Conservation (phyloP, 768 basidiomycete species). For the Phlebiopsis gigantea region DNA sequence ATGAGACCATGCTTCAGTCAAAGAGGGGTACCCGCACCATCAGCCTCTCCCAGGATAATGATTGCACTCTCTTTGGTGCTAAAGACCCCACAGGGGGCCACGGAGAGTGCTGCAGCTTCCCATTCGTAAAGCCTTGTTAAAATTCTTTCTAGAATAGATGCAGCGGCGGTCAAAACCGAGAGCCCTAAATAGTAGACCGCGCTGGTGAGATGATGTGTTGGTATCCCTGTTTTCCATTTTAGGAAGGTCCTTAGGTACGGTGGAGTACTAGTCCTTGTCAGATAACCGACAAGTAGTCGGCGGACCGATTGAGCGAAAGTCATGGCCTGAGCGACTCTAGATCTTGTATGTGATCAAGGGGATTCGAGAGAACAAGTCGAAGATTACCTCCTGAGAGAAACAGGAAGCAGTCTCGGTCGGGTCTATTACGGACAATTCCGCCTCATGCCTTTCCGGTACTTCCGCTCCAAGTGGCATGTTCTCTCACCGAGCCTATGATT, state of each 20-base stretch:
- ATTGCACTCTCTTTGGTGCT: constrained; percentile 25
- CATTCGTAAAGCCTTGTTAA: constrained; percentile 12
- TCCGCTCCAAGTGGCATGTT: not conserved
- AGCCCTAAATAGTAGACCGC: constrained; percentile 6
- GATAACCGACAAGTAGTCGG: too few relatives aligned
- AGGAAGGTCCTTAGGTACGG: too few relatives aligned
- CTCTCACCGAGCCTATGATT: not conserved
- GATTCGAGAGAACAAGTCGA: not conserved
- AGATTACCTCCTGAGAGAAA: not conserved
- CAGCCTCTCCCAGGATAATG: constrained; percentile 22
- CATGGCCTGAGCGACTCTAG: not conserved
- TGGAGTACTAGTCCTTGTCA: too few relatives aligned
- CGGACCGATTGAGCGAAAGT: not conserved
- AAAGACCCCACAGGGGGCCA: constrained; percentile 21
- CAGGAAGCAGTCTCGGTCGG: not conserved
- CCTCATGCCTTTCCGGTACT: not conserved
- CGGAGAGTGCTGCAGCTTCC: constrained; percentile 10
- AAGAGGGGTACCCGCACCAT: not conserved
- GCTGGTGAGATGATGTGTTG: not conserved
- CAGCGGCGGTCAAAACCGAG: constrained; percentile 10
- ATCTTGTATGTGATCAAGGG: not conserved
- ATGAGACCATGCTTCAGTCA: constrained; percentile 5
- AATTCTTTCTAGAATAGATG: constrained; percentile 8
- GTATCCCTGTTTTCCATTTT: too few relatives aligned
- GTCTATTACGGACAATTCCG: not conserved